Evolutionary conservation across 192 early-diverging fungal species (phyloP).

Genomic region (Podila epicladia): DNA sequence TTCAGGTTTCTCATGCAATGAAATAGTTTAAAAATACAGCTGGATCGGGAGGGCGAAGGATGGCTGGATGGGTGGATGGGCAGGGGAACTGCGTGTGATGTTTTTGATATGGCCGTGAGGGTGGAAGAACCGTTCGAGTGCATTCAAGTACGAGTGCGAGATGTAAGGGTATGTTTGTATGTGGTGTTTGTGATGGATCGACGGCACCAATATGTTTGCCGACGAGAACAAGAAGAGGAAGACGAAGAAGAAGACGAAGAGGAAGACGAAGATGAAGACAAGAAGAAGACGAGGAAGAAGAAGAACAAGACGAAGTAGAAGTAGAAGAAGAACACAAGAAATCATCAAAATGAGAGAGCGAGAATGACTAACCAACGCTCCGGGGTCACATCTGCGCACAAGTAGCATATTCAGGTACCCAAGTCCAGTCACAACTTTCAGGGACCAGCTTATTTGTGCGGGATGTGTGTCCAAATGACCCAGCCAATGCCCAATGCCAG

Average conservation of each 20-base stretch:
- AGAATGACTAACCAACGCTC: not conserved
- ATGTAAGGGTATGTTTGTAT: not conserved
- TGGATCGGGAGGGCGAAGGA: not conserved
- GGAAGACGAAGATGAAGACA: too few relatives aligned
- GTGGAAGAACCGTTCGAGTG: not conserved
- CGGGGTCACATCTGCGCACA: too few relatives aligned
- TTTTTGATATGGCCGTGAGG: slow-evolving; percentile 1
- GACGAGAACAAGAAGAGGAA: too few relatives aligned
- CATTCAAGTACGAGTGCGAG: not conserved
- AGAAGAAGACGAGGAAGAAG: not conserved
- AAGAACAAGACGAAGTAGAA: not conserved
- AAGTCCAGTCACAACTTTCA: too few relatives aligned
- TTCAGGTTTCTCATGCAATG: too few relatives aligned
- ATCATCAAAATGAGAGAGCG: not conserved
- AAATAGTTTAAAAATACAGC: too few relatives aligned
- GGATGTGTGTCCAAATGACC: too few relatives aligned
- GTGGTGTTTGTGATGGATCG: not conserved
- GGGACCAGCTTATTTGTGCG: too few relatives aligned
- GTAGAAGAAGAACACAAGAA: not conserved
- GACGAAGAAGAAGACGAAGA: too few relatives aligned
- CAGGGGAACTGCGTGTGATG: not conserved
- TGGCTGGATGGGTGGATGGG: slow-evolving; percentile 2
- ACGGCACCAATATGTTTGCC: not conserved
- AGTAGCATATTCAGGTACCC: too few relatives aligned
- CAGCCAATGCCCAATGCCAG: too few relatives aligned